Percentiles rank a stretch among this genome's conserved stretches.
Conservation (phyloP, 2,329 filamentous ascomycete species). For the Exserohilum turcica region DNA sequence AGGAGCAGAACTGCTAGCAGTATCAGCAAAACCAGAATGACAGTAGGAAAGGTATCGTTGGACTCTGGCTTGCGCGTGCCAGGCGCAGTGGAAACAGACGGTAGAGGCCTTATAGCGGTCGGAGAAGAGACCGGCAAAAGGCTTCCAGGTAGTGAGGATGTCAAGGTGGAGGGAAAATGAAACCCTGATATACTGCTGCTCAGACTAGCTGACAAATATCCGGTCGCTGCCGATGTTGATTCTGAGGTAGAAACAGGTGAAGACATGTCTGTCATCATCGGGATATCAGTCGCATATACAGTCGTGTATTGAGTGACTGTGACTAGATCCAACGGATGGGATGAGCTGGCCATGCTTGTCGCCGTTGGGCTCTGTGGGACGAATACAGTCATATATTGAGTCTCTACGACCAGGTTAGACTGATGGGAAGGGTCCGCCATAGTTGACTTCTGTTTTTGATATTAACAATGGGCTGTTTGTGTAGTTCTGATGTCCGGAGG, state of each 20-base stretch:
- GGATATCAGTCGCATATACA: constrained; percentile 1
- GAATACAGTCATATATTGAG: neutral
- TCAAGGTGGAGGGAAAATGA: neutral
- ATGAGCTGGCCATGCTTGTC: neutral
- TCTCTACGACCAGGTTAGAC: neutral
- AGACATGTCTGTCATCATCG: neutral
- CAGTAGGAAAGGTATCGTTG: constrained; percentile 7
- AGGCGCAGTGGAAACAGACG: neutral
- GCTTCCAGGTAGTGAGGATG: neutral
- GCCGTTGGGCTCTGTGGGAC: neutral
- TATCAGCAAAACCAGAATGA: constrained; percentile 3
- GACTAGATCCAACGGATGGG: neutral
- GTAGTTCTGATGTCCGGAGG: too few species aligned
- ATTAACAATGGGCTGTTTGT: too few species aligned
- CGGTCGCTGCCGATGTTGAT: neutral
- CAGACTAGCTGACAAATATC: neutral
- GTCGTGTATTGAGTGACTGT: constrained; percentile 6
- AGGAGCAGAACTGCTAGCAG: constrained; percentile 4
- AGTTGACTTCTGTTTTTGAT: too few species aligned
- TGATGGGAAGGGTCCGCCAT: too few species aligned
- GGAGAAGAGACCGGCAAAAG: neutral
- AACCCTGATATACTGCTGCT: neutral
- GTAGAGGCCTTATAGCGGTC: neutral
- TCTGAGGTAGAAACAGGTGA: neutral
- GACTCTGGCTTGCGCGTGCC: neutral